These are phyloP conservation scores for Larix sibirica DNA, from an alignment of 83 land plant species.

Conservation along the genomic window DNA sequence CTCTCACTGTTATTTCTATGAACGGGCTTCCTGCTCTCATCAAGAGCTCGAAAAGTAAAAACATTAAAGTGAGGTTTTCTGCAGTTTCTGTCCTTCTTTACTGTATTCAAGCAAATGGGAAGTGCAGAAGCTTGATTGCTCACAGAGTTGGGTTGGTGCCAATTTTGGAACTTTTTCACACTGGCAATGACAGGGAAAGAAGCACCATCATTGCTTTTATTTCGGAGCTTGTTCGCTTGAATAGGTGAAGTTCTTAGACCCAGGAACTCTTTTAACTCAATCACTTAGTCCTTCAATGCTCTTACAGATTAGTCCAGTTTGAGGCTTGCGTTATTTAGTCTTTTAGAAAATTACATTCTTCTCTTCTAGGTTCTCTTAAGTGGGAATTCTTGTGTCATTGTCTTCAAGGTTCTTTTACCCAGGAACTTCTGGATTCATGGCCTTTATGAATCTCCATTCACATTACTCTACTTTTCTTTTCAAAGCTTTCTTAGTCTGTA, in stretches of 20 bases:
- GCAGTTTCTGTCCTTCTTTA: slow-evolving; percentile 41
- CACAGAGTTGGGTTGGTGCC: slow-evolving; percentile 34
- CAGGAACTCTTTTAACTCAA: not conserved
- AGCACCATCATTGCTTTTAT: slow-evolving; percentile 40
- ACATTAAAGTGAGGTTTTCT: slow-evolving; percentile 25
- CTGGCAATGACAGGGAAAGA: slow-evolving; percentile 39
- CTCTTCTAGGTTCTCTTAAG: not conserved
- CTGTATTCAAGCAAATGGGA: slow-evolving; percentile 45
- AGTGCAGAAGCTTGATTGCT: slow-evolving; percentile 42
- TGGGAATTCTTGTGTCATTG: not conserved
- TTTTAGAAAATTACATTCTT: not conserved
- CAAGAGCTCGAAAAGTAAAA: slow-evolving; percentile 35
- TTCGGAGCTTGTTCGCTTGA: slow-evolving; percentile 45
- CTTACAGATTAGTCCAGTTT: not conserved
- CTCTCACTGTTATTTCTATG: slow-evolving; percentile 32
- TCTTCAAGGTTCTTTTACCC: not conserved
- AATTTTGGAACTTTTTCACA: slow-evolving; percentile 53
- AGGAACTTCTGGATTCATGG: not conserved
- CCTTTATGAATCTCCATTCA: not conserved
- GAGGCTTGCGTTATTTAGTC: not conserved
- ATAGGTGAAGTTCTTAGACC: slow-evolving; percentile 31
- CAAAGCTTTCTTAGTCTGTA: too few relatives aligned
- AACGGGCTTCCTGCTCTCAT: slow-evolving; percentile 45
- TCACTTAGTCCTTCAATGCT: too few relatives aligned
- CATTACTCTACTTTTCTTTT: not conserved